Evolutionary conservation across 75 land plant genomes (phyloP), one percentile per base, ranked within the genome.

Genomic region (Pinus taeda): DNA sequence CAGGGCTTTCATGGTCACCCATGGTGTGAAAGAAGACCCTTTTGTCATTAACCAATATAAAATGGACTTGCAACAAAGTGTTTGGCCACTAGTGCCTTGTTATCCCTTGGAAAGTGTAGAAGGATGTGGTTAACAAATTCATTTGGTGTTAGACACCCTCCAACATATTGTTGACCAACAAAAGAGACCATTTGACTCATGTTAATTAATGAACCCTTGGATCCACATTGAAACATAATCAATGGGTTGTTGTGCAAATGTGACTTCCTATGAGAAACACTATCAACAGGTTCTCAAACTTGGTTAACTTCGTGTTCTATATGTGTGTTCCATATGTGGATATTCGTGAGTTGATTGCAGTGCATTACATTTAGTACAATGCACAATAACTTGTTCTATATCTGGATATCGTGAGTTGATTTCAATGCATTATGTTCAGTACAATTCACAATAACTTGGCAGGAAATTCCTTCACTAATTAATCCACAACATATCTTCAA

Each of bases 1-100:
- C 97, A 59, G 94, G 95, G 30, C 99, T 97, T 86, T 96, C 99
- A 60, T 97, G 90, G 3, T 97, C 99, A 81, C 90, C 99, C 97
- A 96, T 96, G 26, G 99, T 96, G 75, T 96, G 99, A 64, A 96
- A 96, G 80, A 94, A 75, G 94, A 96, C 76, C 94, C 99, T 12
- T 95, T 94, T 57, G 99, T 92, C 12, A 90, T 83, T 78, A 96
- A 81, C 99, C 99, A 79, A 83, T 84, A 74, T 94, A 96, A 75
- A 96, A 96, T 57, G 99, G 94, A 78, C 92, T 94, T 60, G 93
- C 91, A 67, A 96, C 99, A 83, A 96, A 96, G 0, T 97, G 95
- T 83, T 96, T 96, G 15, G 98, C 99, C 59, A 80, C 81, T 59
- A 93, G 97, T 14, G 90, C 81, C 69, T 89, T 92, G 57, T 87